Conservation (phyloP, 148 eudicot genomes). For the Vaccinium corymbosum region DNA sequence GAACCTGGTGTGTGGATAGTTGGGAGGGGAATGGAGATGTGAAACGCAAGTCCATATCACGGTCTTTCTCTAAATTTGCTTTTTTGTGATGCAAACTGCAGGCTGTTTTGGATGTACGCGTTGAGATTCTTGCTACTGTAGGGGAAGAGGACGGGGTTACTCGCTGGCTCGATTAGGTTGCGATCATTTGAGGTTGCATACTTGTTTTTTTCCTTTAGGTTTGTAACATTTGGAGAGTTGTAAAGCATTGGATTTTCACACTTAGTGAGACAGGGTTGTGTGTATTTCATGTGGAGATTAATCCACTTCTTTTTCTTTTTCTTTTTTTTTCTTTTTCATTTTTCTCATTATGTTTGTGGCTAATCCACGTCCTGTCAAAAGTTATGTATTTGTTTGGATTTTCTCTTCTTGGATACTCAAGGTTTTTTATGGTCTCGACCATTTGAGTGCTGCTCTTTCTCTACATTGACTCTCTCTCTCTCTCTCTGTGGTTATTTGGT, state of each 20-base stretch:
- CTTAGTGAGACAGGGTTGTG: constrained; percentile 7
- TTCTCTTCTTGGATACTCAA: background rate
- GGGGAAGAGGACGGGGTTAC: constrained; percentile 85
- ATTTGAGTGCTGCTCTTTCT: background rate
- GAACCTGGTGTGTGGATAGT: background rate
- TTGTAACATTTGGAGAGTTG: constrained; percentile 11
- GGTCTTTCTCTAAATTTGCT: background rate
- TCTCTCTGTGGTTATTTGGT: too few species aligned
- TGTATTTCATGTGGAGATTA: background rate
- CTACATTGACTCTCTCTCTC: background rate
- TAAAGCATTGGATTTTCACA: constrained; percentile 11
- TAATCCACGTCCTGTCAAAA: background rate
- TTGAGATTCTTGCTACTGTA: constrained; percentile 78
- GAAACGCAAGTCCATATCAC: background rate
- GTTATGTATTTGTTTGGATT: background rate
- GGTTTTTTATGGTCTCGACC: constrained; percentile 4
- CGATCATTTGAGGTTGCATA: background rate
- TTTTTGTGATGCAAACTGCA: constrained; percentile 32
- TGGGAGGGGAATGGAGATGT: background rate
- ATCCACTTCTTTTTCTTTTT: background rate
- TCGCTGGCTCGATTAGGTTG: constrained; percentile 83
- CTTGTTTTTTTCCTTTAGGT: constrained; percentile 2
- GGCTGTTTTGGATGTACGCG: constrained; percentile 78
- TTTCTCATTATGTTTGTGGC: background rate
- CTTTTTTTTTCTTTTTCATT: background rate